phyloP scores from a whole-genome alignment of 352 stramenopile species.

The Pythium brassicae region DNA sequence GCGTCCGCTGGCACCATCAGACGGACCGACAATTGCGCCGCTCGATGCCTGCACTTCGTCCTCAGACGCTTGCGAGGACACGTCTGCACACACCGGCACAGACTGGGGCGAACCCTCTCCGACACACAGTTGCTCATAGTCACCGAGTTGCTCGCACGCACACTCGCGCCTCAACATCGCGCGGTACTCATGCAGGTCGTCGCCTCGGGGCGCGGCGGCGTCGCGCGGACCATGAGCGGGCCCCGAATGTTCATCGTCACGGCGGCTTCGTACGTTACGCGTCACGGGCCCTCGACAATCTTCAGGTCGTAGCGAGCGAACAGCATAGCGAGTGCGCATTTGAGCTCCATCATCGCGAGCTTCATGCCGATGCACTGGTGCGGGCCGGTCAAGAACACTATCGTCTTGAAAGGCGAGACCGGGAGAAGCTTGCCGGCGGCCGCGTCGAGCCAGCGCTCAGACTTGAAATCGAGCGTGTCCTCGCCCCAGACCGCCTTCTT shows the following conservation, averaged over 20 bases:
- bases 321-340: slow-evolving; percentile 36
- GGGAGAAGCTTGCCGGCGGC: slow-evolving; percentile 20
- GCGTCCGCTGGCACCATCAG: too few species aligned
- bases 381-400: slow-evolving; percentile 48
- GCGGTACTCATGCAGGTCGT: too few species aligned
- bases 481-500: slow-evolving; percentile 41
- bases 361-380: slow-evolving; percentile 59
- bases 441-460: slow-evolving; percentile 61
- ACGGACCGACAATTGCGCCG: too few species aligned
- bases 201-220: too few species aligned
- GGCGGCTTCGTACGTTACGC: neutral
- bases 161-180: too few species aligned
- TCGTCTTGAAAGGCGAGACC: slow-evolving; percentile 25
- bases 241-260: neutral
- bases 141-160: too few species aligned
- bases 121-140: too few species aligned
- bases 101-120: too few species aligned
- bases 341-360: slow-evolving; percentile 49
- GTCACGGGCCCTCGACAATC: slow-evolving; percentile 25
- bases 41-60: too few species aligned
- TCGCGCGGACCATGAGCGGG: too few species aligned
- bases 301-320: slow-evolving; percentile 38
- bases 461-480: slow-evolving; percentile 49
- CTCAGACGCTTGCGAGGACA: too few species aligned
- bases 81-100: too few species aligned